Evolutionary conservation across 2,329 filamentous ascomycete genomes (phyloP).

Genomic region (Colletotrichum acutatum): DNA sequence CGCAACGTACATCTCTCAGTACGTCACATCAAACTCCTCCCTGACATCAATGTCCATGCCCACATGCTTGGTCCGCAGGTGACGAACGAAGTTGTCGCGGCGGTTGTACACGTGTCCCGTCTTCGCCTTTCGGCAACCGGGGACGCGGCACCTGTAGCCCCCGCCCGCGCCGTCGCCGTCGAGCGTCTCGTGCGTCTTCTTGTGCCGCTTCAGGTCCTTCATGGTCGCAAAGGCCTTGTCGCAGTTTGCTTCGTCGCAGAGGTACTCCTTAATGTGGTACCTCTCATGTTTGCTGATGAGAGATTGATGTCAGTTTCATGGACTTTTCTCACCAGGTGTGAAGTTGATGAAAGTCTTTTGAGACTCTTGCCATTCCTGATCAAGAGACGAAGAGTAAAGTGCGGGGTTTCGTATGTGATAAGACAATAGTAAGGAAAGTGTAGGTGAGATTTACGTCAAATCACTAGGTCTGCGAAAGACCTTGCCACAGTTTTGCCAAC

Average conservation of each 20-base stretch:
- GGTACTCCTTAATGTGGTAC: conserved; percentile 39
- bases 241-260: conserved; percentile 36
- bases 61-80: conserved; percentile 39
- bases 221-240: conserved; percentile 40
- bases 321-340: background rate
- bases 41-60: conserved; percentile 31
- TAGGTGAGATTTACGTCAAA: conserved; percentile 34
- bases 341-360: background rate
- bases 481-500: conserved; percentile 33
- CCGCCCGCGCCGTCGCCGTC: conserved; percentile 35
- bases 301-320: conserved; percentile 2
- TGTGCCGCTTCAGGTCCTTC: conserved; percentile 42
- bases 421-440: background rate
- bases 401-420: background rate
- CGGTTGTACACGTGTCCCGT: conserved; percentile 42
- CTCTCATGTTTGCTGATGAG: conserved; percentile 38
- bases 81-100: conserved; percentile 41
- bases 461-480: conserved; percentile 34
- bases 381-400: background rate
- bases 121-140: conserved; percentile 41
- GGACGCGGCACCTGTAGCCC: conserved; percentile 39
- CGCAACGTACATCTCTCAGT: background rate
- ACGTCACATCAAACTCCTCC: conserved; percentile 24
- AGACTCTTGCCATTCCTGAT: background rate
- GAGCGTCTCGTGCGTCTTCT: conserved; percentile 35